Conservation (phyloP, 2,329 filamentous ascomycete species). For the Nothophaeocryptopus gaeumannii region DNA sequence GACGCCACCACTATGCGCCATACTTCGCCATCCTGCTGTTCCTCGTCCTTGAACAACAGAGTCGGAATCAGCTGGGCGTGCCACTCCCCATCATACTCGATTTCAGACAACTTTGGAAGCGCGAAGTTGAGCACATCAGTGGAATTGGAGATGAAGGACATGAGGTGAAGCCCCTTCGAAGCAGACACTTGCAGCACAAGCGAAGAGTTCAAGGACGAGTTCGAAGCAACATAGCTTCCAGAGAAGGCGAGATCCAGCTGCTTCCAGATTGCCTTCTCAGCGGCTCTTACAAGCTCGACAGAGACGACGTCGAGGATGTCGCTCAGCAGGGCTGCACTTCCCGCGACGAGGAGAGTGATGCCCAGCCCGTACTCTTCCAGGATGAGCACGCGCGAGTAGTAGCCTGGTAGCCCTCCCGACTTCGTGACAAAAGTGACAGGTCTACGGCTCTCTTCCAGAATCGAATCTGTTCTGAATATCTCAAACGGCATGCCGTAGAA, state of each 20-base stretch:
- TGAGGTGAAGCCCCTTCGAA: constrained; percentile 23
- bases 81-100: constrained; percentile 7
- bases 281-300: constrained; percentile 32
- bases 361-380: constrained; percentile 46
- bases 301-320: constrained; percentile 31
- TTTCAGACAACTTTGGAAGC: no score
- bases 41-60: constrained; percentile 29
- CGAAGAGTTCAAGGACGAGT: constrained; percentile 24
- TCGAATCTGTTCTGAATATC: constrained; percentile 42
- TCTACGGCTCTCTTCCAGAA: constrained; percentile 37
- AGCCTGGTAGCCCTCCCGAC: constrained; percentile 43
- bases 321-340: constrained; percentile 14
- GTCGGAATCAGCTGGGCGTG: constrained; percentile 30
- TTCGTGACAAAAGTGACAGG: constrained; percentile 48
- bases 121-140: constrained; percentile 23
- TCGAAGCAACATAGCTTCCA: constrained; percentile 17
- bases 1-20: constrained; percentile 23
- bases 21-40: constrained; percentile 26
- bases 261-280: constrained; percentile 32
- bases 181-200: constrained; percentile 19
- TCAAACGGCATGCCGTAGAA: constrained; percentile 52
- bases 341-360: constrained; percentile 42
- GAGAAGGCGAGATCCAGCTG: constrained; percentile 18
- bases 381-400: constrained; percentile 40
- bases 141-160: constrained; percentile 26